phyloP scores from a whole-genome alignment of 2,329 filamentous ascomycete genomes.

The Raffaelea ambrosiae region DNA sequence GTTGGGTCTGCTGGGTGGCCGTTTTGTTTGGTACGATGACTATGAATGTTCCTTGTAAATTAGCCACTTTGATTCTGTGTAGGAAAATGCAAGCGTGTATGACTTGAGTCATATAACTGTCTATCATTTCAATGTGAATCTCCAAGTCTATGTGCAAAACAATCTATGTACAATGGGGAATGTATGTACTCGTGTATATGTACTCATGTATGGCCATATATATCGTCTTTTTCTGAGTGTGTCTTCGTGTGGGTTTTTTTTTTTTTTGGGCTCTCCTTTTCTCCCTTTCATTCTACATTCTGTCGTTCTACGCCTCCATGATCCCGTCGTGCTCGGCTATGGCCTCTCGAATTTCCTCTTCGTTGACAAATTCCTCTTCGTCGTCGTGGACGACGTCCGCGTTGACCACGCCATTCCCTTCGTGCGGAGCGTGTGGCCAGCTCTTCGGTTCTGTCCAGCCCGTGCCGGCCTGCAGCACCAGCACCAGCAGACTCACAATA shows the following conservation, averaged over 20 bases:
- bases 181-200: no score
- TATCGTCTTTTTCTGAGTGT: constrained; percentile 55
- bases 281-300: neutral
- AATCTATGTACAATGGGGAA: neutral
- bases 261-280: neutral
- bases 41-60: no score
- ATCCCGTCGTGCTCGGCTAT: neutral
- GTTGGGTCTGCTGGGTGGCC: no score
- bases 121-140: neutral
- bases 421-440: neutral
- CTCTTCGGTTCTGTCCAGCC: constrained; percentile 56
- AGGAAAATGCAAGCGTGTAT: no score
- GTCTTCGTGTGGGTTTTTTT: constrained; percentile 12
- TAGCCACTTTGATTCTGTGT: no score
- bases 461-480: constrained; percentile 39
- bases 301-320: neutral
- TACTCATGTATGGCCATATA: constrained; percentile 41
- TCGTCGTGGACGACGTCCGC: constrained; percentile 53
- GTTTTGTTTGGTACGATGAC: no score
- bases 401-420: neutral
- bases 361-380: constrained; percentile 46
- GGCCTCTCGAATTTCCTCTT: neutral
- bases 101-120: no score
- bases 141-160: neutral
- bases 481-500: constrained; percentile 30